Evolutionary conservation across 306 rosid genomes (phyloP).

Genomic region (Vachellia collinsii): DNA sequence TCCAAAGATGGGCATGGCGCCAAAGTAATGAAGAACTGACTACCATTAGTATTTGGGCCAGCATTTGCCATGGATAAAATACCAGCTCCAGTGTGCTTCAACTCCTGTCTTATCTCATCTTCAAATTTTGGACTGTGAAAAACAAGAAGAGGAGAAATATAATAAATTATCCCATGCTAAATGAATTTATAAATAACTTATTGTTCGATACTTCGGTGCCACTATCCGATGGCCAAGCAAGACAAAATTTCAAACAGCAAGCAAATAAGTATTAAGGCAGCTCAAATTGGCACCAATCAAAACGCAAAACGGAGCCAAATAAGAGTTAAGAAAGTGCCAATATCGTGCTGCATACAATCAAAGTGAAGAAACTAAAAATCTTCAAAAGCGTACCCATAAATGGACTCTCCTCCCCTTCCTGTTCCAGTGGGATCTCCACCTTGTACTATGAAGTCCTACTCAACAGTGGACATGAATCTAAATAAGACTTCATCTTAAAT

Average conservation of each 20-base stretch:
- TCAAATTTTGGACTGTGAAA: slow-evolving; percentile 74
- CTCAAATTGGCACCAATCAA: neutral
- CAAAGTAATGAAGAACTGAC: slow-evolving; percentile 93
- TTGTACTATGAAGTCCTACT: slow-evolving; percentile 96
- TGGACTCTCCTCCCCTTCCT: slow-evolving; percentile 99
- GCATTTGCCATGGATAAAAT: slow-evolving; percentile 98
- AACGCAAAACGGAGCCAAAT: neutral
- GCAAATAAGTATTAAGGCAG: neutral
- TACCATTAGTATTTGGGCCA: slow-evolving; percentile 92
- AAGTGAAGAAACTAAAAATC: neutral
- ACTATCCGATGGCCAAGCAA: neutral
- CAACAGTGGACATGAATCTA: slow-evolving; percentile 34
- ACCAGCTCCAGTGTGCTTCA: slow-evolving; percentile 99
- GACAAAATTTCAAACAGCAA: neutral
- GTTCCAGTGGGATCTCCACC: slow-evolving; percentile 99
- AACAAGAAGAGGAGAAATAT: slow-evolving; percentile 8
- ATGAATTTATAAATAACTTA: neutral
- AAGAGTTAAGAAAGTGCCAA: neutral
- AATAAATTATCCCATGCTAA: slow-evolving; percentile 10
- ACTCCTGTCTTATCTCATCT: slow-evolving; percentile 85
- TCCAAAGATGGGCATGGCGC: slow-evolving; percentile 96
- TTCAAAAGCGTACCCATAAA: slow-evolving; percentile 71
- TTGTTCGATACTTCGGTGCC: neutral
- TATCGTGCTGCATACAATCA: neutral
- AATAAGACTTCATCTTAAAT: slow-evolving; percentile 26